A percentile compares a stretch with the other conserved stretches of the same genome.
phyloP scores from a whole-genome alignment of 2,329 filamentous ascomycete species.

The Cordyceps cateniannulata region DNA sequence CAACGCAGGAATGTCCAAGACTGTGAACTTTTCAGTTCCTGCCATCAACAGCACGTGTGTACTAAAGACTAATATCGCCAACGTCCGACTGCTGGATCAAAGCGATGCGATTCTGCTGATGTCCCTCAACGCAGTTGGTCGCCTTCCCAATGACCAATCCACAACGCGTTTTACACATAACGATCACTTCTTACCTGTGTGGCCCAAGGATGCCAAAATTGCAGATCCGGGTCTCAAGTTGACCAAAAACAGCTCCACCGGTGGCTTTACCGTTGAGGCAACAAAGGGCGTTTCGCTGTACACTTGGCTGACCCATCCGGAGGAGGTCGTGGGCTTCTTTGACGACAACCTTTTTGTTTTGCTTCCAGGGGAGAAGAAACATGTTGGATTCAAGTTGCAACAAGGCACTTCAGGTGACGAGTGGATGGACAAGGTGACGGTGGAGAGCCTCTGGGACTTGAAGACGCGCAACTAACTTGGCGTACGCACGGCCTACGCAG shows the following conservation, averaged over 20 bases:
- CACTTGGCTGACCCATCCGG: slow-evolving; percentile 15
- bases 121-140: slow-evolving; percentile 12
- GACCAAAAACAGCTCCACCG: slow-evolving; percentile 6
- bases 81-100: slow-evolving; percentile 13
- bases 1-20: slow-evolving; percentile 15
- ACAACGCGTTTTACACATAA: slow-evolving; percentile 10
- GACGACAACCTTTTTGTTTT: slow-evolving; percentile 17
- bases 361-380: slow-evolving; percentile 14
- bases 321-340: slow-evolving; percentile 15
- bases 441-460: slow-evolving; percentile 17
- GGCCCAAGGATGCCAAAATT: slow-evolving; percentile 16
- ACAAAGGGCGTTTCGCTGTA: slow-evolving; percentile 15
- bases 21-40: slow-evolving; percentile 11
- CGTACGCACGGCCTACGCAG: neutral
- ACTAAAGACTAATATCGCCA: slow-evolving; percentile 5
- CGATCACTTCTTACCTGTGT: slow-evolving; percentile 15
- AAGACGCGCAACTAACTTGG: neutral
- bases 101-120: slow-evolving; percentile 13
- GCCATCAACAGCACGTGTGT: slow-evolving; percentile 14
- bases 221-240: slow-evolving; percentile 14
- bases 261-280: slow-evolving; percentile 15
- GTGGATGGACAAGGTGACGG: slow-evolving; percentile 15
- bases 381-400: slow-evolving; percentile 15
- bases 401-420: slow-evolving; percentile 7
- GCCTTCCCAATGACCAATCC: slow-evolving; percentile 12